Evolutionary conservation across 768 basidiomycete genomes (phyloP), one percentile per base, ranked within the genome.

Genomic region (Kwoniella botswanensis): DNA sequence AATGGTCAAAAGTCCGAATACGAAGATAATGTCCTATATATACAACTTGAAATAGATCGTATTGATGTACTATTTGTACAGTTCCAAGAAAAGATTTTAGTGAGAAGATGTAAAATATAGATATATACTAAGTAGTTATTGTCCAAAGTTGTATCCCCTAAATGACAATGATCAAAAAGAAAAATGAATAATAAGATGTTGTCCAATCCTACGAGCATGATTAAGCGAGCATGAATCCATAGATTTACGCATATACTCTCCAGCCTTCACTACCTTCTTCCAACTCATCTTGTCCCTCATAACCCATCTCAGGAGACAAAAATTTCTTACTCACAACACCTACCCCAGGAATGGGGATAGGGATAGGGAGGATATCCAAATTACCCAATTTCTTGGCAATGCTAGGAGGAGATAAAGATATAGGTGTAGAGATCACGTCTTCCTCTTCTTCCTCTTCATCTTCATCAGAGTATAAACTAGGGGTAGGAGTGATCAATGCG

Each of bases 381-480:
- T 5, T 15, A 4, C 17, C 46, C 68, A 61, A 52, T 11, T 58
- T 65, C 41, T 44, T 56, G 2, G 62, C 11, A 44, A 70, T 58
- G 21, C 55, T 50, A 22, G 68, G 68, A 35, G 68, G 59, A 15
- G 68, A 50, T 22, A 70, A 43, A 7, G 64, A 56, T 41, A 62
- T 60, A n/a, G 68, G 59, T 0, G 68, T 70, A 15, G 55, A 26
- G 4, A 54, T 68, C 15, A 57, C 35, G 17, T 64, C 54, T 35
- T 70, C 68, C 21, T 65, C 54, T n/a, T 70, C 68, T 56, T 63
- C 63, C 22, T 70, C 68, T 13, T 67, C 62, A 15, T 64, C 60
- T n/a, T 22, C 56, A 29, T 54, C 4, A 62, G 44, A 53, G 26
- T 55, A 41, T 55, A 44, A 29, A 21, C 46, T 5, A 3, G 44